Evolutionary conservation across 768 basidiomycete species (phyloP), one percentile per base, ranked within the genome.

Genomic region (Hygrophorus pudorinus): DNA sequence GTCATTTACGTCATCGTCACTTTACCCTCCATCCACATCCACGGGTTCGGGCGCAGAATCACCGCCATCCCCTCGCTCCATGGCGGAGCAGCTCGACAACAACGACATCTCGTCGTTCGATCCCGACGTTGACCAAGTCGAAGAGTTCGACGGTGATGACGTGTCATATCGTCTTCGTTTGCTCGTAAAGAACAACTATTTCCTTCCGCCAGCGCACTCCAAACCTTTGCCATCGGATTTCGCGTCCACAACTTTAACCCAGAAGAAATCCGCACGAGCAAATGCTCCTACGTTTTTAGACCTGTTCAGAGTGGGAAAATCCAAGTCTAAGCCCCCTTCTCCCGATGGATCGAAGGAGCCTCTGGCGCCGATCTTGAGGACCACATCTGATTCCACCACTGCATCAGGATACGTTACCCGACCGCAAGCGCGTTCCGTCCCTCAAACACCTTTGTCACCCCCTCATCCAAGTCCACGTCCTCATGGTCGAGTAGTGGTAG

Each of bases 141-240:
- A 75, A 50, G 72, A 68, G 41, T 77, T 72, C 51, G 71, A 77
- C 53, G 71, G 73, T 16, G 87, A 91, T 60, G 88, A 91, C 55
- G 86, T 90, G 32, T 79, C 85, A 14, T 86, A 87, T 63, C 82
- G 88, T 17, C 75, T 91, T 14, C 81, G 79, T 32, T 72, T 91
- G 42, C 75, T 91, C 32, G 81, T 91, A 43, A 85, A 82, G 59
- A 91, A 91, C 62, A 89, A 72, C 56, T 91, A 91, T 58, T 91
- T 86, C 56, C 77, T 91, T 30, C 88, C 88, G 3, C 89, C 88
- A 8, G 87, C 88, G 0, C 88, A 91, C 55, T 72, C 79, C 33
- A 91, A 91, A 56, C 88, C 88, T 1, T 76, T 75, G 8, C 73
- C 79, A 2, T 69, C 80, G 20, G 77, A 83, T 41, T 75, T 88